Conservation (phyloP, 2,329 filamentous ascomycete species). For the Sporothrix curviconia region DNA sequence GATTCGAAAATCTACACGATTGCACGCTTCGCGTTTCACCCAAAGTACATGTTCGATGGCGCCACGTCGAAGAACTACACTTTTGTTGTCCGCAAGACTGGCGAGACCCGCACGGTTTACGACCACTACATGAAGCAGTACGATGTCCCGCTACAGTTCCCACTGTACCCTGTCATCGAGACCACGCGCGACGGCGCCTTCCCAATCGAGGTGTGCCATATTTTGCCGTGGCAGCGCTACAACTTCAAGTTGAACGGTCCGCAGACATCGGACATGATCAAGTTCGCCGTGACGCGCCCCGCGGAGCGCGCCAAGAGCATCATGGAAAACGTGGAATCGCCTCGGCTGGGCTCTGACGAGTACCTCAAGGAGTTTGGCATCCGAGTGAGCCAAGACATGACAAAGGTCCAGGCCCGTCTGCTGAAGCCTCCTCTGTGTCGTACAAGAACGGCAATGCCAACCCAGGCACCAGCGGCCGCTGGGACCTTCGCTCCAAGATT, state of each 20-base stretch:
- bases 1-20: conserved; percentile 46
- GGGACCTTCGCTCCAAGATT: conserved; percentile 78
- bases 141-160: conserved; percentile 39
- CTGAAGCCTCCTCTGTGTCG: conserved; percentile 63
- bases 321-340: conserved; percentile 56
- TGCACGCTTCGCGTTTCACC: conserved; percentile 43
- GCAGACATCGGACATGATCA: conserved; percentile 84
- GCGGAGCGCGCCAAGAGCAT: conserved; percentile 62
- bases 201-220: conserved; percentile 54
- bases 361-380: conserved; percentile 70
- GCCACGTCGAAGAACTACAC: conserved; percentile 44
- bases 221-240: conserved; percentile 53
- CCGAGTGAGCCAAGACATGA: conserved; percentile 57
- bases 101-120: conserved; percentile 39
- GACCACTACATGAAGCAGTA: conserved; percentile 55
- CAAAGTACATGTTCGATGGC: conserved; percentile 39
- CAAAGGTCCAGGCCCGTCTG: conserved; percentile 62
- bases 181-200: conserved; percentile 49
- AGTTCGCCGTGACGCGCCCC: conserved; percentile 78
- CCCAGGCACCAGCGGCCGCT: conserved; percentile 65
- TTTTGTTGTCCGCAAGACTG: conserved; percentile 47
- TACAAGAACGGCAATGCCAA: conserved; percentile 55
- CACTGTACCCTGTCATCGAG: conserved; percentile 50
- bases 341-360: conserved; percentile 62
- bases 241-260: conserved; percentile 52